Evolutionary conservation across 2,329 filamentous ascomycete genomes (phyloP), one percentile per base, ranked within the genome.

Genomic region (Aspergillus tanneri): DNA sequence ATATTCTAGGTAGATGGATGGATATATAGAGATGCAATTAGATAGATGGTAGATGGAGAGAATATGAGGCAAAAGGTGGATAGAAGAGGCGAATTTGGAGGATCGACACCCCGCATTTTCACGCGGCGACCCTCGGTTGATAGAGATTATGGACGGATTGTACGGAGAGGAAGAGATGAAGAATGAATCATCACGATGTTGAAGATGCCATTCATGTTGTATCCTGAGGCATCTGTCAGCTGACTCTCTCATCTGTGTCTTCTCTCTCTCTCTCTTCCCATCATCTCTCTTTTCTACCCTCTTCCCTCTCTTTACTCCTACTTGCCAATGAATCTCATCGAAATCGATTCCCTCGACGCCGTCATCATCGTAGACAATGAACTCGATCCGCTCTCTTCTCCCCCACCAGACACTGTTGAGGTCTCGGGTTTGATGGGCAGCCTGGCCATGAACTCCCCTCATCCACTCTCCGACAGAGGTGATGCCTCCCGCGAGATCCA

Each of bases 351-450:
- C 4, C 66, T 80, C 22, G 75, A 79, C 25, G 72, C 77, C 19
- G 61, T 70, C 4, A 70, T 79, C 24, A 73, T 82, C 48, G 72
- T 82, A 47, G 76, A 80, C 60, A 77, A 82, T 65, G 78, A 81
- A 50, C 65, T 80, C 34, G 77, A 82, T 54, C 72, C 75, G 3
- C 72, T 81, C 48, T 80, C 77, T 1, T 70, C 73, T 2, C 67
- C 72, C 14, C 65, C 73, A 0, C 70, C 73, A 16, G 66, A 72
- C 6, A 72, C 69, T 2, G 67, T 79, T 36, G 62, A 72, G 19
- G 63, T 77, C 21, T 55, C 64, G 0, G 74, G 76, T 10, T 67
- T 69, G 18, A 63, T 80, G 54, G 67, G 68, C 22, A 69, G 72
- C 11, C 62, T 77, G 3, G 73, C 70, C 1, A 52, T 73, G 21